Percentiles rank a stretch among this genome's conserved stretches.
Conservation (phyloP, 768 basidiomycete genomes). For the Xerocomellus amylosporus region DNA sequence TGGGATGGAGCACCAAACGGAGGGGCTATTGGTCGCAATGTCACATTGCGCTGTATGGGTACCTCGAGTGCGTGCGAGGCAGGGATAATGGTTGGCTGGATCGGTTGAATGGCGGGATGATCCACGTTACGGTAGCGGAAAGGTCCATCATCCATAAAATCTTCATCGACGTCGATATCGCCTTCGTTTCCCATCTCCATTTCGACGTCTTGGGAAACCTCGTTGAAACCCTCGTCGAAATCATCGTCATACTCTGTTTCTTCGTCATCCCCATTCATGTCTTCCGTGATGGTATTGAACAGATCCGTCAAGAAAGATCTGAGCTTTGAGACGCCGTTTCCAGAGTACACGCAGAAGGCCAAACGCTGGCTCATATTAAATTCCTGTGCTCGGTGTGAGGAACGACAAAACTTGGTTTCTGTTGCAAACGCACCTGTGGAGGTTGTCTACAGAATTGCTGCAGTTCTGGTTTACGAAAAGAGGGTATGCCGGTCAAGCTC, state of each 20-base stretch:
- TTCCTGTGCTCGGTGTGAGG: slow-evolving; percentile 50
- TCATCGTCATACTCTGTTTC: slow-evolving; percentile 63
- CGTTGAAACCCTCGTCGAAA: slow-evolving; percentile 35
- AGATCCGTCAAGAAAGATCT: slow-evolving; percentile 74
- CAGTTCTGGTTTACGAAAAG: slow-evolving; percentile 81
- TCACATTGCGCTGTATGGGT: slow-evolving; percentile 31
- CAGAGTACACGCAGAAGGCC: slow-evolving; percentile 96
- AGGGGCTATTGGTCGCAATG: slow-evolving; percentile 18
- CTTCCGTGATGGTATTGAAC: slow-evolving; percentile 72
- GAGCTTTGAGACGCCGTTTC: slow-evolving; percentile 81
- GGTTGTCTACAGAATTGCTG: slow-evolving; percentile 89
- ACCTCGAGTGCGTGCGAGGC: slow-evolving; percentile 22
- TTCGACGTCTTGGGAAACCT: slow-evolving; percentile 31
- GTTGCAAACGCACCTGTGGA: slow-evolving; percentile 60
- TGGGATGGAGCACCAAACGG: slow-evolving; percentile 9
- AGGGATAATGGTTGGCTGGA: slow-evolving; percentile 11
- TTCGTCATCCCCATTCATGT: slow-evolving; percentile 60
- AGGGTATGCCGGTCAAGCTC: slow-evolving; percentile 93
- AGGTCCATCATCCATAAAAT: slow-evolving; percentile 32
- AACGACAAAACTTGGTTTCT: neutral
- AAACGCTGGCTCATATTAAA: slow-evolving; percentile 87
- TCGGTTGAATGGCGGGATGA: slow-evolving; percentile 9
- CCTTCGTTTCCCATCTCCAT: slow-evolving; percentile 37
- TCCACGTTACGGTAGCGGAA: slow-evolving; percentile 27
- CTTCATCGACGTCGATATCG: slow-evolving; percentile 48